These are phyloP conservation scores for Kodamaea lidongshanica DNA, from an alignment of 805 yeast genomes.

Conservation along the genomic window DNA sequence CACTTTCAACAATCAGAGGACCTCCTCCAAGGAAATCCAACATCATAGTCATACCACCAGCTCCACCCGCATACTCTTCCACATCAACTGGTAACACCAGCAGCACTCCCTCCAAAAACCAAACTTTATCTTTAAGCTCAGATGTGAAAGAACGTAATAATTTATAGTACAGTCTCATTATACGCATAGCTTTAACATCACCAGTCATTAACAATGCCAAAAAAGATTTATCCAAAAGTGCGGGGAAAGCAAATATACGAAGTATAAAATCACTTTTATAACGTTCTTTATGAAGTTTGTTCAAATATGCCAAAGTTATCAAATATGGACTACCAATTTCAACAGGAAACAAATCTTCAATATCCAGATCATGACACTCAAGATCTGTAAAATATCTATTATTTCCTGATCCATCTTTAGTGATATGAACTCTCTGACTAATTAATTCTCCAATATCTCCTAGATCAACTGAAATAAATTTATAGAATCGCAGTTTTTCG, in stretches of 20 bases:
- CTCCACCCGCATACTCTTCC: slow-evolving; percentile 81
- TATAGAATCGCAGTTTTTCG: slow-evolving; percentile 37
- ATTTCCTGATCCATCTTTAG: slow-evolving; percentile 18
- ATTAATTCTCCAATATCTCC: slow-evolving; percentile 80
- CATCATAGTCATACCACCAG: slow-evolving; percentile 91
- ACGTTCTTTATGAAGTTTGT: slow-evolving; percentile 74
- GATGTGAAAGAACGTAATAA: slow-evolving; percentile 73
- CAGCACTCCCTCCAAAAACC: slow-evolving; percentile 92
- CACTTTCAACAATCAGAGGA: slow-evolving; percentile 35
- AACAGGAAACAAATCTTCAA: slow-evolving; percentile 82
- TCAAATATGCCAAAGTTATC: slow-evolving; percentile 80
- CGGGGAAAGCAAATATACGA: slow-evolving; percentile 89
- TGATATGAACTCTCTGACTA: slow-evolving; percentile 30
- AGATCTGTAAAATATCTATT: slow-evolving; percentile 46
- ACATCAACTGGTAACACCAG: slow-evolving; percentile 86
- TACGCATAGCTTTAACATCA: slow-evolving; percentile 81
- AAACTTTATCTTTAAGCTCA: slow-evolving; percentile 82
- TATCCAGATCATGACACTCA: slow-evolving; percentile 79
- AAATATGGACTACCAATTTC: slow-evolving; percentile 77
- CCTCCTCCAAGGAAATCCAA: slow-evolving; percentile 76
- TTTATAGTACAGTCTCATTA: slow-evolving; percentile 83
- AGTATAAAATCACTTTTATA: slow-evolving; percentile 80
- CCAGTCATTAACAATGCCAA: slow-evolving; percentile 74
- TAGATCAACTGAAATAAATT: slow-evolving; percentile 67
- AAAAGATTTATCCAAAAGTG: slow-evolving; percentile 75